Base-by-base conservation (phyloP, 441 rosid species). In the Syzygium syzygioides region DNA sequence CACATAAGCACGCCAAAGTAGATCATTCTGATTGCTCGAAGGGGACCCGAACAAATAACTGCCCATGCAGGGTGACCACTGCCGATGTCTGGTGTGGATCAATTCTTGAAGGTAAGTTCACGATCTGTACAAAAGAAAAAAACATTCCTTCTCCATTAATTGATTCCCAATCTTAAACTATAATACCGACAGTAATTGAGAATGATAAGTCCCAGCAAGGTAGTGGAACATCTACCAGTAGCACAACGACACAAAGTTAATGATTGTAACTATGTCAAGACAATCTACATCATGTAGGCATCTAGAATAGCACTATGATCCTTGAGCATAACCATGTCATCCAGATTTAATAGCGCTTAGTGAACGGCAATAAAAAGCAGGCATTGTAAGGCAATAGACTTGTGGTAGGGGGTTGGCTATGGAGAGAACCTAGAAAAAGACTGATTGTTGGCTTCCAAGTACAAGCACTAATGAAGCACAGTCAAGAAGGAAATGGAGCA, bases 41-140 rank as follows among this genome's bases (percentile, higher is more conserved):
- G 5, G 99, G 99, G 34, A 95, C 99, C 53, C 99, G 98, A 59
- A 96, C 96, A 66, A 95, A 98, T 91, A 98, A 92, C 93, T 96
- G 99, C 26, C 99, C 99, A 68, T 97, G 98, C 87, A 98, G 87
- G 37, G 98, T 98, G 66, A 98, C 99, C 86, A 96, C 99, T 6
- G 98, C 99, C n/a, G 99, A 95, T 57, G 99, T 97, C 88, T 97
- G 99, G 90, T 94, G 97, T 14, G 99, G 96, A 89, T 97, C 99
- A 4, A 98, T 98, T 91, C 98, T 94, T 4, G 95, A 91, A 14
- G 99, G 98, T 87, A 98, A 94, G 94, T 94, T 95, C 85, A 98
- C 95, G 85, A 97, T 98, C 99, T 97, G 91, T 37, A 80, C 85
- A 91, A 25, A 86, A 88, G 41, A 79, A 64, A 14, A 57, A 88